Evolutionary conservation across 441 rosid genomes (phyloP).

Genomic region (Euphorbia corollata): DNA sequence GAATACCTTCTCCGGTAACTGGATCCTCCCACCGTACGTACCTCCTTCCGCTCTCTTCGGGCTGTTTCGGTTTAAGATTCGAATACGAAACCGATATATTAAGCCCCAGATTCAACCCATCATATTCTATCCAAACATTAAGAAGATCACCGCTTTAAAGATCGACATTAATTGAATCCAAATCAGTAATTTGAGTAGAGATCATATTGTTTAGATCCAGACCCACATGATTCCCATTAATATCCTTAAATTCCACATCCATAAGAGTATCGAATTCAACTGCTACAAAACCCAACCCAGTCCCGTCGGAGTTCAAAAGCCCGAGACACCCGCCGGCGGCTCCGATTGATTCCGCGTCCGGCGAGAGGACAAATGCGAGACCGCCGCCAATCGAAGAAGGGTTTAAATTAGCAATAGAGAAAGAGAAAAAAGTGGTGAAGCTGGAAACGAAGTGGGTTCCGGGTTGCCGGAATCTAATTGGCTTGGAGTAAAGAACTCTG

Average conservation of each 20-base stretch:
- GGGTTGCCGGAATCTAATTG: slow-evolving; percentile 63
- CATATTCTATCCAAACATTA: slow-evolving; percentile 74
- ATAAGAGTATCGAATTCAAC: slow-evolving; percentile 85
- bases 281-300: slow-evolving; percentile 56
- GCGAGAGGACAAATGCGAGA: slow-evolving; percentile 73
- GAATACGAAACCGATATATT: slow-evolving; percentile 66
- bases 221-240: slow-evolving; percentile 91
- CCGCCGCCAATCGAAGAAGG: slow-evolving; percentile 96
- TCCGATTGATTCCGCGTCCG: slow-evolving; percentile 60
- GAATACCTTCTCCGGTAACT: too few species aligned
- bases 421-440: slow-evolving; percentile 62
- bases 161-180: slow-evolving; percentile 57
- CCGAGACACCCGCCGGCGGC: slow-evolving; percentile 72
- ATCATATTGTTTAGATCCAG: slow-evolving; percentile 77
- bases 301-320: slow-evolving; percentile 32
- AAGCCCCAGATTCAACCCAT: slow-evolving; percentile 39
- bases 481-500: slow-evolving; percentile 59
- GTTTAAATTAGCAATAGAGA: slow-evolving; percentile 60
- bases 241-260: slow-evolving; percentile 75
- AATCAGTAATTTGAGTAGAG: slow-evolving; percentile 55
- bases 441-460: slow-evolving; percentile 17
- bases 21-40: too few species aligned
- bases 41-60: too few species aligned
- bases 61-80: slow-evolving; percentile 64
- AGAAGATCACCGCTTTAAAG: slow-evolving; percentile 80